Base-by-base conservation (phyloP, 371 early-diverging fungal species). In the Ordospora pajunii region DNA sequence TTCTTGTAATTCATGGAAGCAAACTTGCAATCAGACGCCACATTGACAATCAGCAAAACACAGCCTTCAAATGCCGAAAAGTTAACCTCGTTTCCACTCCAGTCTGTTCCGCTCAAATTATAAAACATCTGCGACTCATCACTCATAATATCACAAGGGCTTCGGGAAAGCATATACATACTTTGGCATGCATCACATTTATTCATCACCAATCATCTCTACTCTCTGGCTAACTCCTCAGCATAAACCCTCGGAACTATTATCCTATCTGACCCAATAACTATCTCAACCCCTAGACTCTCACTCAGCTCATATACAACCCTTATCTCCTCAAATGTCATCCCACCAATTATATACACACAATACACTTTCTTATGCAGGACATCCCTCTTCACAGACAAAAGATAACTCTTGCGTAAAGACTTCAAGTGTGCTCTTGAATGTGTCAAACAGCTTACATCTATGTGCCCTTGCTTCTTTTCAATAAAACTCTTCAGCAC, bases 21-120 rank as follows among this genome's bases (percentile, higher is more conserved):
- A 78, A 90, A 91, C 9, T 93, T 93, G 83, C 97, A 96, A 72
- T 92, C 88, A 67, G 91, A 90, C 23, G 98, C 97, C 32, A 92
- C 91, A 84, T 97, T 97, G 71, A 92, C 92, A 46, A 95, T 84
- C 11, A 84, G 45, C 92, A 79, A 53, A 2, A 73, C 67, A 50
- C 73, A 75, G 10, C 75, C 79, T 76, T 66, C 80, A 58, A 72
- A 81, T 23, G 21, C 1, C 5, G 43, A 25, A 51, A 84, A 73
- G 25, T 73, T 51, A 5, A 78, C 32, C 21, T 44, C 17, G 0
- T 62, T 53, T 19, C 67, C 64, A 19, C 66, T 40, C 19, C 58
- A 65, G 51, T 75, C 74, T 12, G n/a, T 73, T 0, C 71, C 79
- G 42, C 22, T 51, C 1, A 84, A 49, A 8, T 37, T 37, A 65